Conservation (phyloP, 805 yeast species). For the Debaryomyces tyrocola region DNA sequence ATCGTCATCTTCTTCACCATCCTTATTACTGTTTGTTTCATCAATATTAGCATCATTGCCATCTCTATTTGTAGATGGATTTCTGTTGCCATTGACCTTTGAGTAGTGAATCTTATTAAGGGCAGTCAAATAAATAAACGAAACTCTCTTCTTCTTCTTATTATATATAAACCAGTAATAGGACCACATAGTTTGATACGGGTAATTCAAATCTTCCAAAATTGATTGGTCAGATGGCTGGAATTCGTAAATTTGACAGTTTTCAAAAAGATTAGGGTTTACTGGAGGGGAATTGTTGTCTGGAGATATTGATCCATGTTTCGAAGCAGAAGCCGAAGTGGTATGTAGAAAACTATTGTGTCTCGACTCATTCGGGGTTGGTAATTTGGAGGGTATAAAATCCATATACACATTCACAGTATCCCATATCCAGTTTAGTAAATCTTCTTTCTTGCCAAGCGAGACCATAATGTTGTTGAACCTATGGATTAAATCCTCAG, state of each 20-base stretch:
- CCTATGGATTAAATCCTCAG: constrained; percentile 55
- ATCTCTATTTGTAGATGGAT: constrained; percentile 9
- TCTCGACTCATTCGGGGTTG: constrained; percentile 24
- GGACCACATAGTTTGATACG: constrained; percentile 61
- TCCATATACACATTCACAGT: constrained; percentile 82
- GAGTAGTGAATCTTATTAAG: constrained; percentile 41
- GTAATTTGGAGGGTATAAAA: constrained; percentile 37
- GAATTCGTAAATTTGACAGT: constrained; percentile 63
- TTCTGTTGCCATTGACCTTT: constrained; percentile 23
- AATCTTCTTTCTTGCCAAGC: constrained; percentile 41
- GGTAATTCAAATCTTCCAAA: constrained; percentile 53
- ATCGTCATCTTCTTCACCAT: constrained; percentile 19
- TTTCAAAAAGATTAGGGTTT: constrained; percentile 24
- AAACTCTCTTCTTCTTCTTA: constrained; percentile 88
- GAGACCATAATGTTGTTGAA: constrained; percentile 75
- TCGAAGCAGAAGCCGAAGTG: constrained; percentile 2
- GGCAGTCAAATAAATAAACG: constrained; percentile 71
- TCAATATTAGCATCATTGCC: constrained; percentile 4
- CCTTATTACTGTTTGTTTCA: constrained; percentile 6
- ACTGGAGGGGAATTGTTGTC: constrained; percentile 17
- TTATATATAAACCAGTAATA: constrained; percentile 90
- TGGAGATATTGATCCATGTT: constrained; percentile 6
- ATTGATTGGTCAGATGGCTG: constrained; percentile 62
- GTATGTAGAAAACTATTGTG: constrained; percentile 23
- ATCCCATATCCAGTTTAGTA: constrained; percentile 80